Percentiles rank a stretch among this genome's conserved stretches.
Conservation (phyloP, 805 yeast species). For the Metschnikowia chrysomelidarum region DNA sequence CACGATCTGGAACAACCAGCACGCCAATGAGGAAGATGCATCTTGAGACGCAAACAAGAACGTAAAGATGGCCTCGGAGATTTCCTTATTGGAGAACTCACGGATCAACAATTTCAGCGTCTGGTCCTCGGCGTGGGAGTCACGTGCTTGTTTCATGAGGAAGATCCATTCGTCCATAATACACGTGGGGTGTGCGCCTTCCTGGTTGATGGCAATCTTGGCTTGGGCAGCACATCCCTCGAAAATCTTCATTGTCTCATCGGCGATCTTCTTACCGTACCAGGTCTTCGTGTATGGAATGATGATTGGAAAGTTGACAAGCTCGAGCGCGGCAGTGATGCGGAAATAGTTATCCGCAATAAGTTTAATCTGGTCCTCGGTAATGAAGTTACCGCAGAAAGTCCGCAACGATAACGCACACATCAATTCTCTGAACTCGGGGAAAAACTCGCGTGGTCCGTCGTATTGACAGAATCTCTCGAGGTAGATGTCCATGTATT, state of each 20-base stretch:
- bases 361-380: constrained; percentile 82
- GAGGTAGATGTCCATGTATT: constrained; percentile 78
- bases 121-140: constrained; percentile 46
- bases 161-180: constrained; percentile 95
- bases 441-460: constrained; percentile 78
- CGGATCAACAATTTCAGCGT: constrained; percentile 64
- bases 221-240: constrained; percentile 87
- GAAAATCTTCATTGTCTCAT: constrained; percentile 89
- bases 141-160: constrained; percentile 74
- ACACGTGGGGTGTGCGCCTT: constrained; percentile 78
- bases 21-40: constrained; percentile 94
- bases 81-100: constrained; percentile 85
- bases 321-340: constrained; percentile 93
- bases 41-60: constrained; percentile 97
- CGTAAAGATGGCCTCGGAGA: constrained; percentile 94
- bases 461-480: constrained; percentile 61
- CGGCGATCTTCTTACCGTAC: constrained; percentile 94
- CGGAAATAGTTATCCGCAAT: constrained; percentile 91
- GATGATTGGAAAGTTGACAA: constrained; percentile 96
- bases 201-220: constrained; percentile 66
- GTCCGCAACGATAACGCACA: constrained; percentile 92
- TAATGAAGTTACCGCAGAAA: constrained; percentile 93
- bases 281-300: constrained; percentile 96
- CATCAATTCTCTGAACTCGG: constrained; percentile 91
- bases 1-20: constrained; percentile 96